These are phyloP conservation scores for Dipodascus albidus DNA, from an alignment of 805 yeast species.

Conservation along the genomic window DNA sequence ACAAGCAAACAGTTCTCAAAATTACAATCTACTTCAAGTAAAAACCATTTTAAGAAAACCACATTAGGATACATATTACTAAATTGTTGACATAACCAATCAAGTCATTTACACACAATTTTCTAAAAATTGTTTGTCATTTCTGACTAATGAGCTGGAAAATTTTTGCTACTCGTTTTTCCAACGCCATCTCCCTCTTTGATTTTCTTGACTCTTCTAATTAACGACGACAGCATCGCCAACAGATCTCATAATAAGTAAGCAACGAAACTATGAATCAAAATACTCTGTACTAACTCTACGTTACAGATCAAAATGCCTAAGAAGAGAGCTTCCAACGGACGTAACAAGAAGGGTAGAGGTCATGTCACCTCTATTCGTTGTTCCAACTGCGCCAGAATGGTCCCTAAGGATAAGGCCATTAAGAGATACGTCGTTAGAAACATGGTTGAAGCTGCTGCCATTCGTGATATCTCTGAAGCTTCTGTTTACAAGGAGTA, in stretches of 20 bases:
- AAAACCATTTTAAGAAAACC: too few species aligned
- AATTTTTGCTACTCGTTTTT: not conserved
- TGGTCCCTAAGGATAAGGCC: slow-evolving; percentile 99
- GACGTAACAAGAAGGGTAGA: slow-evolving; percentile 99
- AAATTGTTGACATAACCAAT: too few species aligned
- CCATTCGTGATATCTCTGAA: slow-evolving; percentile 98
- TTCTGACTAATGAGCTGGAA: not conserved
- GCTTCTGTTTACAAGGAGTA: slow-evolving; percentile 99
- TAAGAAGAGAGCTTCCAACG: slow-evolving; percentile 99
- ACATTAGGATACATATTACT: too few species aligned
- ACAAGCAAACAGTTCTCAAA: not conserved
- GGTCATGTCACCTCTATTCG: slow-evolving; percentile 99
- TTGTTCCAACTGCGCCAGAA: slow-evolving; percentile 99
- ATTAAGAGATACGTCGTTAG: slow-evolving; percentile 99
- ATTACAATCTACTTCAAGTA: too few species aligned
- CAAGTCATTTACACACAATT: too few species aligned
- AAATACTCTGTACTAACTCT: not conserved
- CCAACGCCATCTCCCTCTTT: not conserved
- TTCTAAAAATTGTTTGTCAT: not conserved
- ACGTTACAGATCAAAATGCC: slow-evolving; percentile 48
- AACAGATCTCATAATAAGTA: not conserved
- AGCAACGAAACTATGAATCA: not conserved
- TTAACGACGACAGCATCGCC: not conserved
- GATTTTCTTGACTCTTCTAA: not conserved
- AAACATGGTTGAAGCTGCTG: slow-evolving; percentile 99